A percentile compares a stretch with the other conserved stretches of the same genome.
Evolutionary conservation across 352 stramenopile species (phyloP).

Genomic region (Globisporangium barbulae): DNA sequence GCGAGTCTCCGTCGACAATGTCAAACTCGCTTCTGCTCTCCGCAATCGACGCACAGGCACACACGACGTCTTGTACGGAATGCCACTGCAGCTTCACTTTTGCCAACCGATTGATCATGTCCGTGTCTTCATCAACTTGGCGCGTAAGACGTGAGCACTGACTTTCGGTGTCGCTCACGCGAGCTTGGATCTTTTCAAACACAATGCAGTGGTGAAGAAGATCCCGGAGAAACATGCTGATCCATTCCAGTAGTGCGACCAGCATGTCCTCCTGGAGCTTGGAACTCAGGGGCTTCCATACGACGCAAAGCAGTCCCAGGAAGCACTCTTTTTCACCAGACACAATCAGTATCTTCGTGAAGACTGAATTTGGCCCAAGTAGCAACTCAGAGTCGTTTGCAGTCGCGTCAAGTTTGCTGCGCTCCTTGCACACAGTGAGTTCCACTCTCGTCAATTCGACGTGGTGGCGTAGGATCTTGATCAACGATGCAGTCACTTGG

Average conservation of each 20-base stretch:
- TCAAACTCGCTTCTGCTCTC: neutral
- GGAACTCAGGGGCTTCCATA: neutral
- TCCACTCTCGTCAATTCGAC: constrained; percentile 2
- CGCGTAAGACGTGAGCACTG: neutral
- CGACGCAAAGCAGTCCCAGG: neutral
- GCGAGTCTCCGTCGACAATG: neutral
- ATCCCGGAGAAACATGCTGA: neutral
- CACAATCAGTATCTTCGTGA: neutral
- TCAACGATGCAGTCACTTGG: constrained; percentile 1
- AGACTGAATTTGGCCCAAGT: neutral
- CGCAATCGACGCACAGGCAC: neutral
- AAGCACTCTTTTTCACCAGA: neutral
- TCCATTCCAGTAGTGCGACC: constrained; percentile 8
- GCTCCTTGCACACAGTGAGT: neutral
- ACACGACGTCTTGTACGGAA: neutral
- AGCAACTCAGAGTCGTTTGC: neutral
- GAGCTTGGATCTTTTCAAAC: neutral
- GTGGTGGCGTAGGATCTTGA: neutral
- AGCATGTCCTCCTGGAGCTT: neutral
- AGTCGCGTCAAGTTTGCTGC: neutral
- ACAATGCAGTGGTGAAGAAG: constrained; percentile 2
- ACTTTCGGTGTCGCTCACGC: neutral
- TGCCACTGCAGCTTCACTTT: neutral
- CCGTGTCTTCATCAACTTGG: neutral
- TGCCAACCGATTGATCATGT: neutral